Percentiles rank a stretch among this genome's conserved stretches.
Conservation (phyloP, 2,329 filamentous ascomycete species). For the Arthrocladium fulminans region DNA sequence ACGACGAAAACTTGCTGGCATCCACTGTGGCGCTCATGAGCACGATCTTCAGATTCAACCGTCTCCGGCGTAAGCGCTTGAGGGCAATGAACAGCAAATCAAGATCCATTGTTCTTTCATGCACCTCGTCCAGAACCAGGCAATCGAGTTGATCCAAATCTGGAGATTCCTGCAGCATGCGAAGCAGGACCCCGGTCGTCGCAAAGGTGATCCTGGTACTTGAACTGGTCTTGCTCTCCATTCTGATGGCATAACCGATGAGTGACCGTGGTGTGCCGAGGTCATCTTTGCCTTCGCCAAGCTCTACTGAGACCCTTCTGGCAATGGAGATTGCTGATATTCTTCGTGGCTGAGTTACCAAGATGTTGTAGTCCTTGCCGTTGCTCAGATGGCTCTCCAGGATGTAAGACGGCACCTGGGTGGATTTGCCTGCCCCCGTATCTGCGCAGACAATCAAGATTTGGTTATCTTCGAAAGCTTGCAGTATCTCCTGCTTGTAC, state of each 20-base stretch:
- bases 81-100: conserved; percentile 92
- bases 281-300: conserved; percentile 75
- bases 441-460: conserved; percentile 93
- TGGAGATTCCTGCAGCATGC: conserved; percentile 86
- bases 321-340: conserved; percentile 95
- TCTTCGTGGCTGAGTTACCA: conserved; percentile 87
- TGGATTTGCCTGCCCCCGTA: conserved; percentile 94
- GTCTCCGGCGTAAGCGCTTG: conserved; percentile 65
- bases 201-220: conserved; percentile 84
- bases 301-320: conserved; percentile 83
- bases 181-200: conserved; percentile 79
- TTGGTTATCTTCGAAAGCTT: conserved; percentile 67
- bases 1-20: conserved; percentile 80
- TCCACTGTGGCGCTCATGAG: conserved; percentile 98
- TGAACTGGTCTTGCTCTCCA: conserved; percentile 76
- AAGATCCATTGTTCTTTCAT: conserved; percentile 91
- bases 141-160: conserved; percentile 86
- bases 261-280: conserved; percentile 75
- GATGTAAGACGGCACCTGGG: conserved; percentile 89
- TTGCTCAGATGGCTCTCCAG: conserved; percentile 77
- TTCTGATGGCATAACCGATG: conserved; percentile 85
- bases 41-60: conserved; percentile 80
- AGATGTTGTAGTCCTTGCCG: conserved; percentile 79
- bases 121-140: conserved; percentile 92
- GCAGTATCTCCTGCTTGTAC: conserved; percentile 69